Conservation (phyloP, 2,329 filamentous ascomycete genomes). For the Nigrograna mackinnonii region DNA sequence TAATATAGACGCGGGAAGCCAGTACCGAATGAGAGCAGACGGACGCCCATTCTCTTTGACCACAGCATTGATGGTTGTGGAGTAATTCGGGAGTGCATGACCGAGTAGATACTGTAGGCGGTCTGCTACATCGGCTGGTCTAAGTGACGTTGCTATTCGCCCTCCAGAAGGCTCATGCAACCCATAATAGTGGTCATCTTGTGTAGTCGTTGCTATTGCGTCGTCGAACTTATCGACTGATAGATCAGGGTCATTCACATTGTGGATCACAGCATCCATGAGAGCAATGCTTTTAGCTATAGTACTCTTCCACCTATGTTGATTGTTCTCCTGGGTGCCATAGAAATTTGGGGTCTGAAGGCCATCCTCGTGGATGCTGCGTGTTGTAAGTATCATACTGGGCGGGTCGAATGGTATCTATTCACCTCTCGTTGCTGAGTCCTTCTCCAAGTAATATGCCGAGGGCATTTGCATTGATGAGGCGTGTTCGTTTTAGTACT, state of each 20-base stretch:
- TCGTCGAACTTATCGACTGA: constrained; percentile 59
- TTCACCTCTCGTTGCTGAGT: constrained; percentile 58
- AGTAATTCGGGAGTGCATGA: constrained; percentile 69
- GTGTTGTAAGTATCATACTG: constrained; percentile 25
- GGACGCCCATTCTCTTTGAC: constrained; percentile 74
- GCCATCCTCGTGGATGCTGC: constrained; percentile 64
- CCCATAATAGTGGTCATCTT: constrained; percentile 51
- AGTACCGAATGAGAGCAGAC: constrained; percentile 77
- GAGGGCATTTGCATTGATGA: constrained; percentile 82
- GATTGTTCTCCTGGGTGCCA: constrained; percentile 50
- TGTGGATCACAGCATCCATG: constrained; percentile 82
- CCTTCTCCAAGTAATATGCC: constrained; percentile 89
- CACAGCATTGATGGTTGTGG: constrained; percentile 57
- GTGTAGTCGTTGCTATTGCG: constrained; percentile 59
- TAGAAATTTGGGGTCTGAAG: constrained; percentile 46
- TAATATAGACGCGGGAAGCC: constrained; percentile 74
- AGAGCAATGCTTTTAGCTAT: constrained; percentile 80
- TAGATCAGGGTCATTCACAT: constrained; percentile 66
- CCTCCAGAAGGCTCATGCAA: constrained; percentile 42
- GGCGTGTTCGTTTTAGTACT: constrained; percentile 70
- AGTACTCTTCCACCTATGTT: constrained; percentile 69
- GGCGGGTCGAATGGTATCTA: not conserved
- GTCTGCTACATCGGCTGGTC: constrained; percentile 62
- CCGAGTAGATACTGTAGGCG: constrained; percentile 72
- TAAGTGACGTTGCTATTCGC: constrained; percentile 36